phyloP scores from a whole-genome alignment of 176 grass and related monocot genomes.

The Cymbopogon citratus region DNA sequence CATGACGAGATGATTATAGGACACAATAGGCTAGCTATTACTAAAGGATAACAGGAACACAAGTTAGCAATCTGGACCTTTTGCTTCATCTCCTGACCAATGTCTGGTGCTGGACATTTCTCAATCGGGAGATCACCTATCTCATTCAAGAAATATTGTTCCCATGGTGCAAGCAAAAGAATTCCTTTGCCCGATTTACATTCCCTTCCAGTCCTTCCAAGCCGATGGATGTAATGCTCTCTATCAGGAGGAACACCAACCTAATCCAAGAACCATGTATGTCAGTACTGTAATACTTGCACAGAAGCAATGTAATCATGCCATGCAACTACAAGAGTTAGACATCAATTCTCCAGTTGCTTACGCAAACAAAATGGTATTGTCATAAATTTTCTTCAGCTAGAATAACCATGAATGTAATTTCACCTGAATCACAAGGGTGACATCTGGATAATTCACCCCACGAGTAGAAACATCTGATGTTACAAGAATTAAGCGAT shows the following conservation, averaged over 20 bases:
- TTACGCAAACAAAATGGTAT: background rate
- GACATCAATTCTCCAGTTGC: background rate
- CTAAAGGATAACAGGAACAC: background rate
- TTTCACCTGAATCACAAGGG: slow-evolving; percentile 82
- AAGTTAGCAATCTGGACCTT: slow-evolving; percentile 40
- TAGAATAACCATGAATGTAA: background rate
- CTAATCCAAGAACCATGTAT: slow-evolving; percentile 38
- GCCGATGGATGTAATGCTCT: slow-evolving; percentile 90
- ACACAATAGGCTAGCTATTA: background rate
- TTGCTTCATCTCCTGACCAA: slow-evolving; percentile 57
- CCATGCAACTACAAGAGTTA: background rate
- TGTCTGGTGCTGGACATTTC: slow-evolving; percentile 46
- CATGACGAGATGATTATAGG: background rate
- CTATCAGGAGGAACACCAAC: slow-evolving; percentile 82
- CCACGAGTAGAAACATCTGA: slow-evolving; percentile 84
- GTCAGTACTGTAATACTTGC: background rate
- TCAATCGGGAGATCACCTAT: slow-evolving; percentile 71
- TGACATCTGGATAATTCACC: slow-evolving; percentile 92
- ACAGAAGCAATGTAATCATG: background rate
- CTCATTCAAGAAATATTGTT: slow-evolving; percentile 90
- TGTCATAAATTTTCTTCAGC: background rate
- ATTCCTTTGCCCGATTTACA: slow-evolving; percentile 83
- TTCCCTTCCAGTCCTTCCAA: slow-evolving; percentile 83
- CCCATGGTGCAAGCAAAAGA: slow-evolving; percentile 78
- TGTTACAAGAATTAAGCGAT: slow-evolving; percentile 72